A percentile compares a stretch with the other conserved stretches of the same genome.
phyloP scores from a whole-genome alignment of 164 flowering plant species.

The Hamamelis virginiana region DNA sequence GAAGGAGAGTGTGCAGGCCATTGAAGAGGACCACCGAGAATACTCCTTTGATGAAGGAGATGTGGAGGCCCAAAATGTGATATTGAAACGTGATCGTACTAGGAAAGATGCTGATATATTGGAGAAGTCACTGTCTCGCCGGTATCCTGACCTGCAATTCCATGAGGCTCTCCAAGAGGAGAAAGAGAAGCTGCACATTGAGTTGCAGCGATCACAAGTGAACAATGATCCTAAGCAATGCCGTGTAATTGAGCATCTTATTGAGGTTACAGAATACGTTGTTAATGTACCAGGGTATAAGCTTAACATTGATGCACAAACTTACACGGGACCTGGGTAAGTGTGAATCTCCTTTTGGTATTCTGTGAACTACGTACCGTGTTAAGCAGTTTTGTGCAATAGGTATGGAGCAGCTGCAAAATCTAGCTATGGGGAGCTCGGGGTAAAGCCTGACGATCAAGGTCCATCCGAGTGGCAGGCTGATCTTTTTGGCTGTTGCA shows the following conservation, averaged over 20 bases:
- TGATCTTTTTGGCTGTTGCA: constrained; percentile 50
- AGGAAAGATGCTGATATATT: constrained; percentile 35
- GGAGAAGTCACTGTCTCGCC: constrained; percentile 40
- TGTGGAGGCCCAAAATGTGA: constrained; percentile 28
- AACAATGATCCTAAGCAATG: constrained; percentile 31
- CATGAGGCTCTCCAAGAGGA: constrained; percentile 46
- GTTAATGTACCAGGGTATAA: constrained; percentile 29
- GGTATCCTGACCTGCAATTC: constrained; percentile 42
- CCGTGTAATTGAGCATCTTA: constrained; percentile 39
- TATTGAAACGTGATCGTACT: constrained; percentile 34
- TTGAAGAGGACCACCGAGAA: constrained; percentile 40
- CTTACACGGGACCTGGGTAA: constrained; percentile 15
- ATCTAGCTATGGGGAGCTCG: constrained; percentile 4
- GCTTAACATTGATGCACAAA: constrained; percentile 9
- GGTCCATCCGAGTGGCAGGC: constrained; percentile 34
- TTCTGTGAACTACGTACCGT: neutral
- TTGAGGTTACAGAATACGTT: constrained; percentile 39
- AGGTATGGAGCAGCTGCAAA: constrained; percentile 24
- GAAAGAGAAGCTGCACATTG: constrained; percentile 41
- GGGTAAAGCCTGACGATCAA: constrained; percentile 10
- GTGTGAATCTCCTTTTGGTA: constrained; percentile 1
- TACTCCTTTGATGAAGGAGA: constrained; percentile 47
- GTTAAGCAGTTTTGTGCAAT: constrained; percentile 3
- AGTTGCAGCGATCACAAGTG: constrained; percentile 35
- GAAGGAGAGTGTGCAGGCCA: constrained; percentile 36